Evolutionary conservation across 371 early-diverging fungal species (phyloP), one percentile per base, ranked within the genome.

Genomic region (Apophysomyces trapeziformis): DNA sequence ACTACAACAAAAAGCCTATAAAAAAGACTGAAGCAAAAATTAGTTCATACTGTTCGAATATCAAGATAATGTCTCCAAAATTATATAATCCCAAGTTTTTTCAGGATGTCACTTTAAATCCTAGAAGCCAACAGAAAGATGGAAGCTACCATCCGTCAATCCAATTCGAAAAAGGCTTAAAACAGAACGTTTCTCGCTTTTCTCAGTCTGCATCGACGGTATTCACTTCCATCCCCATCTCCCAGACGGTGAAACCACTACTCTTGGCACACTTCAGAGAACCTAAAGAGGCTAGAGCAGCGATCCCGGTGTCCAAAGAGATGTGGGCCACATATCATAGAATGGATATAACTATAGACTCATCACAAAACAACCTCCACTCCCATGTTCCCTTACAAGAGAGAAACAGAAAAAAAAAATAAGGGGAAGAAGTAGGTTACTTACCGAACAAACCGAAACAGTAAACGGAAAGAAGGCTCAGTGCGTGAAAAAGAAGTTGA

Each of bases 291-390:
- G 61, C 45, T 66, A 65, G 56, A 64, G 61, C 65, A 47, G 57
- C 35, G 18, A 47, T 45, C 32, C 8, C 72, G 60, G 70, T 62
- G 68, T 68, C 37, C 36, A 35, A 64, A 44, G 67, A 47, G 57
- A 71, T 78, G 79, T 75, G 74, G 72, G 61, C 74, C 76, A 61
- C 76, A 38, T 12, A 76, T 78, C 79, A 78, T 78, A 75, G 79
- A 78, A 78, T 78, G 79, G 79, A 78, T 78, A 68, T 73, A 78
- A 78, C 79, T 78, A 65, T 43, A 58, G 47, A 71, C 46, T 78
- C 78, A 78, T 75, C 75, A 68, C 58, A 21, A 50, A 50, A 21
- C 21, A 21, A 21, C 21, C n/a, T 26, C 54, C 21, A 21, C 4
- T 16, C 21, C 54, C 32, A 45, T 45, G 46, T 13, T n/a, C 21